Evolutionary conservation across 2,329 filamentous ascomycete species (phyloP).

Genomic region (Colletotrichum sidae): DNA sequence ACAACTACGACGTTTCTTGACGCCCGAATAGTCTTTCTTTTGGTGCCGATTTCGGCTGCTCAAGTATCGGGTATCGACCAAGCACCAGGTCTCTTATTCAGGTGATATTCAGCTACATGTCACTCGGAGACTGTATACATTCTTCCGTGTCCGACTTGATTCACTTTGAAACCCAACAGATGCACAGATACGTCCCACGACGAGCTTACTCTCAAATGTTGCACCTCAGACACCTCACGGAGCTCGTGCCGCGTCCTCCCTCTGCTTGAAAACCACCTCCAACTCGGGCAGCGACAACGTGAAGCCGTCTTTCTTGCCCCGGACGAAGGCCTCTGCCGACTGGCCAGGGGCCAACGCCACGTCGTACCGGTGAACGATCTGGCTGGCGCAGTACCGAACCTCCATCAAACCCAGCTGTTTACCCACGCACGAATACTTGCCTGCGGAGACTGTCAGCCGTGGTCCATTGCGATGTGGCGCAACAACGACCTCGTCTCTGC

Average conservation of each 20-base stretch:
- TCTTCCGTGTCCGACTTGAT: too few species aligned
- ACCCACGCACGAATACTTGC: conserved; percentile 49
- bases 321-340: conserved; percentile 15
- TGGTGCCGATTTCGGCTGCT: too few species aligned
- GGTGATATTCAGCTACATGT: too few species aligned
- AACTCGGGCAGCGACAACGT: conserved; percentile 33
- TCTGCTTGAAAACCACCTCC: conserved; percentile 33
- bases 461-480: too few species aligned
- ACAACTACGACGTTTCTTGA: neutral
- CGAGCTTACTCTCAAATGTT: too few species aligned
- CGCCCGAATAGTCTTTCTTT: neutral
- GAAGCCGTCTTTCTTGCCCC: conserved; percentile 33
- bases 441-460: conserved; percentile 34
- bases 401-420: conserved; percentile 52
- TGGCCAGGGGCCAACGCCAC: conserved; percentile 29
- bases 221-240: neutral
- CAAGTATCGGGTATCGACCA: too few species aligned
- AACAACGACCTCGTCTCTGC: too few species aligned
- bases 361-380: conserved; percentile 33
- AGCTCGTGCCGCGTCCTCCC: conserved; percentile 13
- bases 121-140: too few species aligned
- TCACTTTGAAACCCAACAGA: too few species aligned
- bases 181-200: too few species aligned
- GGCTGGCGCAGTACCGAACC: conserved; percentile 39
- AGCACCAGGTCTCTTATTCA: too few species aligned